These are phyloP conservation scores for Cynanchum wilfordii DNA, from an alignment of 257 asterid genomes.

Conservation along the genomic window DNA sequence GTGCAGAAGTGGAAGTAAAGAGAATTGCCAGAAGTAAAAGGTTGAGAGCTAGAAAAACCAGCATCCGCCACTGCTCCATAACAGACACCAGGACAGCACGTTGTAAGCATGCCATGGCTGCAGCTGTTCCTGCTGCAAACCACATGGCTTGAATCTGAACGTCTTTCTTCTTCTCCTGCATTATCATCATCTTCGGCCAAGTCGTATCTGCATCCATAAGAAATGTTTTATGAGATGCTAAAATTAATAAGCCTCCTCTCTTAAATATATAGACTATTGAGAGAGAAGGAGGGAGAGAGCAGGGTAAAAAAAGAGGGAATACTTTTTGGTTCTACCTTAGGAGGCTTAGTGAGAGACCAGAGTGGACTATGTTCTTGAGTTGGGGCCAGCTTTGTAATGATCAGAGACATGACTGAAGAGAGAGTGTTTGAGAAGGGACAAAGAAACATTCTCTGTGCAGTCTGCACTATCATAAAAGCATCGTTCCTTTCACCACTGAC, in stretches of 20 bases:
- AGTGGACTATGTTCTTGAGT: slow-evolving; percentile 10
- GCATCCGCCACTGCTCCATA: slow-evolving; percentile 68
- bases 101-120: slow-evolving; percentile 70
- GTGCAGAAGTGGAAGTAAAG: slow-evolving; percentile 45
- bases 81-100: slow-evolving; percentile 55
- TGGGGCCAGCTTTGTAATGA: slow-evolving; percentile 38
- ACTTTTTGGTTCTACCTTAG: not conserved
- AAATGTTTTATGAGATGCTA: not conserved
- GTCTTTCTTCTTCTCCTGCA: slow-evolving; percentile 36
- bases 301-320: not conserved
- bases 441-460: slow-evolving; percentile 55
- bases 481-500: slow-evolving; percentile 16
- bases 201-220: not conserved
- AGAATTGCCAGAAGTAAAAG: slow-evolving; percentile 81
- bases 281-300: not conserved
- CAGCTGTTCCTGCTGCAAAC: slow-evolving; percentile 88
- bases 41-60: slow-evolving; percentile 82
- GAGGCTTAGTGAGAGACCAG: not conserved
- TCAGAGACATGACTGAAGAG: slow-evolving; percentile 35
- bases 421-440: slow-evolving; percentile 43
- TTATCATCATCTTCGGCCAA: slow-evolving; percentile 20
- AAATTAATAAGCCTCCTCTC: slow-evolving; percentile 23
- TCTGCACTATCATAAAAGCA: slow-evolving; percentile 25
- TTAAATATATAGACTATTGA: slow-evolving; percentile 16
- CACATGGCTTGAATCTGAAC: slow-evolving; percentile 59